Percentiles rank a stretch among this genome's conserved stretches.
Conservation (phyloP, 169 alveolate genomes). For the Plasmodium vivax region DNA sequence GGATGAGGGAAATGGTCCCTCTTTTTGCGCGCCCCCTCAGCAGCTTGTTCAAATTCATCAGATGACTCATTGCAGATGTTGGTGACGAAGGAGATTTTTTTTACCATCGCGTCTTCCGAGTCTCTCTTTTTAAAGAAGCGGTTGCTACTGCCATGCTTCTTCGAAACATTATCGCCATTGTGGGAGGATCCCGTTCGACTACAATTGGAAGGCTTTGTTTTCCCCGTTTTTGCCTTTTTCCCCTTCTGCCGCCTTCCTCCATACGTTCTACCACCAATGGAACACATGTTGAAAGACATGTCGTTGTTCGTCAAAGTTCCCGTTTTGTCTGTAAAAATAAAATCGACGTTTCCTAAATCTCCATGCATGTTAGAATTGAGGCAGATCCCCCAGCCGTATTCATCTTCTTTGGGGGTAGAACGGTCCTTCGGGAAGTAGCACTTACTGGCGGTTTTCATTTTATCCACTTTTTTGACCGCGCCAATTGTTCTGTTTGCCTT, state of each 20-base stretch:
- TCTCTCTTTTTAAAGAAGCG: background rate
- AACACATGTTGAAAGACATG: conserved; percentile 92
- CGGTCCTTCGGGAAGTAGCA: background rate
- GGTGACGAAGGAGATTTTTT: background rate
- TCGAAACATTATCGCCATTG: background rate
- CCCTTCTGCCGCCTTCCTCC: conserved; percentile 16
- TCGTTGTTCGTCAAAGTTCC: conserved; percentile 98
- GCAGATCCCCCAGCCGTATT: conserved; percentile 72
- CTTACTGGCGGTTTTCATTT: background rate
- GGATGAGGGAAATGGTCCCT: background rate
- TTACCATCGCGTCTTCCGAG: background rate
- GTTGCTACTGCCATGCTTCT: background rate
- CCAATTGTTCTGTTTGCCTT: background rate
- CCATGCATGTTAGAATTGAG: conserved; percentile 87
- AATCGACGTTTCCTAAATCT: conserved; percentile 96
- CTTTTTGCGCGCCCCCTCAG: background rate
- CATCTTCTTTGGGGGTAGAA: background rate
- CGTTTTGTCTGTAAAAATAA: conserved; percentile 97
- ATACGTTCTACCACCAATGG: conserved; percentile 64
- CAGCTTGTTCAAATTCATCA: background rate
- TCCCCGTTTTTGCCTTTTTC: background rate
- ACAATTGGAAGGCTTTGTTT: background rate
- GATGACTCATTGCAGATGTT: background rate
- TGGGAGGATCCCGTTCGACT: background rate
- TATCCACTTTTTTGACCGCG: background rate